These are phyloP conservation scores for Neurospora sp. DNA, from an alignment of 2,329 filamentous ascomycete species.

Conservation along the genomic window DNA sequence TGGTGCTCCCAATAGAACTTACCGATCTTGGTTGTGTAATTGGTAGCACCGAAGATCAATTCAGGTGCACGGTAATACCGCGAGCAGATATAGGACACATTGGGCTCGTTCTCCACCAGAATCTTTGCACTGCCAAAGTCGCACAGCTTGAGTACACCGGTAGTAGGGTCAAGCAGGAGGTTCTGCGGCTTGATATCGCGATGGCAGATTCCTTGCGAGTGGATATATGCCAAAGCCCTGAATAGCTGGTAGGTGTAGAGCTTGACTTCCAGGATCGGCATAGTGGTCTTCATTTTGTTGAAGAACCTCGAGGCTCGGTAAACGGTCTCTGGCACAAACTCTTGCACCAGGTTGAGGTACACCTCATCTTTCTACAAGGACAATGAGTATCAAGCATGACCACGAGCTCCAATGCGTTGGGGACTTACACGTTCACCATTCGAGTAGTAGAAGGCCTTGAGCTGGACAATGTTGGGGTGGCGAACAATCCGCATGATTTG, in stretches of 20 bases:
- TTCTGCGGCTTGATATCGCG: constrained; percentile 99
- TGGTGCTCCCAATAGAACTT: constrained; percentile 27
- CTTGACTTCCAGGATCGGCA: constrained; percentile 98
- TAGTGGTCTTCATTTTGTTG: constrained; percentile 99
- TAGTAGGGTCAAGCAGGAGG: constrained; percentile 81
- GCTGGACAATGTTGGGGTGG: constrained; percentile 96
- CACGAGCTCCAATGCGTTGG: constrained; percentile 3
- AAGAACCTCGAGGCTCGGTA: constrained; percentile 98
- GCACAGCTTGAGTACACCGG: constrained; percentile 90
- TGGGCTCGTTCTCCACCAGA: constrained; percentile 94
- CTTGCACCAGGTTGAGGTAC: constrained; percentile 94
- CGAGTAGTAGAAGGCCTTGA: constrained; percentile 99
- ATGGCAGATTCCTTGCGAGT: constrained; percentile 98
- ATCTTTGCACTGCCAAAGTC: constrained; percentile 99
- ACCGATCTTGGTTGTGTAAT: constrained; percentile 99
- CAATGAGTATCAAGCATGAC: constrained; percentile 6
- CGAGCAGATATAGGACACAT: constrained; percentile 99
- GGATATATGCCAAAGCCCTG: constrained; percentile 95
- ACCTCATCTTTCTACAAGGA: constrained; percentile 80
- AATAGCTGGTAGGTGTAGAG: constrained; percentile 99
- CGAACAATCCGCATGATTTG: constrained; percentile 99
- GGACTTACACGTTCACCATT: constrained; percentile 84
- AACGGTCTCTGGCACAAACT: constrained; percentile 96
- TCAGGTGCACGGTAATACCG: constrained; percentile 97
- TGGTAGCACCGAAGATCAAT: constrained; percentile 96